These are phyloP conservation scores for Porodaedalea pini DNA, from an alignment of 1,284 basidiomycete species.

Conservation along the genomic window DNA sequence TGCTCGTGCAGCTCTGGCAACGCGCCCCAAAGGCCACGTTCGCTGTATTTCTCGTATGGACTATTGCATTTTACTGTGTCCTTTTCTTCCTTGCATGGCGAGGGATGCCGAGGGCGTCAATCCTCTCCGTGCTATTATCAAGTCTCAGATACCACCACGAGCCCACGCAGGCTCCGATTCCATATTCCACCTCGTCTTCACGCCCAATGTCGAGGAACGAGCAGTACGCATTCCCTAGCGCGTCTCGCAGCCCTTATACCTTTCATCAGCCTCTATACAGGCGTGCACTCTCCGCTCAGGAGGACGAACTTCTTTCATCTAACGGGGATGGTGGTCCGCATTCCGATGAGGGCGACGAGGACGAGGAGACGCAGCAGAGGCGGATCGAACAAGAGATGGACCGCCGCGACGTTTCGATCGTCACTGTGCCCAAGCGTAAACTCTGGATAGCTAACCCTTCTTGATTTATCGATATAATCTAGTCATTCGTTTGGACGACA, in stretches of 20 bases:
- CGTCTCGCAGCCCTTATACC: slow-evolving; percentile 52
- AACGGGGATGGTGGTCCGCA: slow-evolving; percentile 29
- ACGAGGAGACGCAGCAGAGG: slow-evolving; percentile 66
- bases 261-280: slow-evolving; percentile 60
- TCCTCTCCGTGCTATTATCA: slow-evolving; percentile 48
- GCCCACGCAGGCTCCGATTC: slow-evolving; percentile 12
- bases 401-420: slow-evolving; percentile 72
- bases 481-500: not conserved
- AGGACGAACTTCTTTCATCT: slow-evolving; percentile 40
- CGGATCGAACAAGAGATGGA: slow-evolving; percentile 77
- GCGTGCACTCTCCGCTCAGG: slow-evolving; percentile 40
- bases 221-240: slow-evolving; percentile 45
- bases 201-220: slow-evolving; percentile 40
- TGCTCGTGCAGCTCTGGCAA: slow-evolving; percentile 55
- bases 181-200: slow-evolving; percentile 33
- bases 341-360: slow-evolving; percentile 51
- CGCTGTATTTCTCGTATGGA: slow-evolving; percentile 61
- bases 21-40: slow-evolving; percentile 54
- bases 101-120: slow-evolving; percentile 53
- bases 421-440: slow-evolving; percentile 72
- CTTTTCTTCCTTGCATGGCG: slow-evolving; percentile 54
- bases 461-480: not conserved
- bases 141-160: slow-evolving; percentile 38
- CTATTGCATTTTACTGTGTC: slow-evolving; percentile 49
- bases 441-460: slow-evolving; percentile 66